Evolutionary conservation across 306 rosid species (phyloP).

Genomic region (Trifolium subterraneum): DNA sequence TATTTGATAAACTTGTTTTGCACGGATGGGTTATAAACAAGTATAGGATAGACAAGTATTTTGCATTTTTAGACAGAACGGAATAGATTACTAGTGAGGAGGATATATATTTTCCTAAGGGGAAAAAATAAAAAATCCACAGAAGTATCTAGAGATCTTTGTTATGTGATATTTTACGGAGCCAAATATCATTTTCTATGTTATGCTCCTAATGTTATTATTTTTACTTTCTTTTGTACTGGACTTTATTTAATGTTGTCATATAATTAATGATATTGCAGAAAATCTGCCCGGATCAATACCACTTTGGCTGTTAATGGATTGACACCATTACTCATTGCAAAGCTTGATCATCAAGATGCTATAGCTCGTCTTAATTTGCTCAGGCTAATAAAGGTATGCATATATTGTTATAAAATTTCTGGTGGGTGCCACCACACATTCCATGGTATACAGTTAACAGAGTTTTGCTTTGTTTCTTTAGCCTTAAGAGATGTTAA

Average conservation of each 20-base stretch:
- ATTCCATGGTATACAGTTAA: constrained; percentile 13
- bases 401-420: constrained; percentile 33
- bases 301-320: constrained; percentile 97
- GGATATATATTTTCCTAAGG: constrained; percentile 8
- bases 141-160: neutral
- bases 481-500: neutral
- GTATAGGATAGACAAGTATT: constrained; percentile 27
- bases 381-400: constrained; percentile 94
- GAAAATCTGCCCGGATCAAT: constrained; percentile 95
- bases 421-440: constrained; percentile 32
- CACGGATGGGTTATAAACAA: constrained; percentile 21
- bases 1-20: constrained; percentile 19
- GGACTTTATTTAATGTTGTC: constrained; percentile 10
- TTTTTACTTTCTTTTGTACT: constrained; percentile 19
- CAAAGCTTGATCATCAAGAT: constrained; percentile 96
- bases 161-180: constrained; percentile 2
- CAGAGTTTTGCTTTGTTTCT: neutral
- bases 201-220: neutral
- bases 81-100: constrained; percentile 13
- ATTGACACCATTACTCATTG: constrained; percentile 90
- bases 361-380: constrained; percentile 99
- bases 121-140: neutral
- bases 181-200: constrained; percentile 4
- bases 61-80: neutral
- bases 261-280: constrained; percentile 52